Evolutionary conservation across 257 asterid species (phyloP).

Genomic region (Solanum ossicruentum): DNA sequence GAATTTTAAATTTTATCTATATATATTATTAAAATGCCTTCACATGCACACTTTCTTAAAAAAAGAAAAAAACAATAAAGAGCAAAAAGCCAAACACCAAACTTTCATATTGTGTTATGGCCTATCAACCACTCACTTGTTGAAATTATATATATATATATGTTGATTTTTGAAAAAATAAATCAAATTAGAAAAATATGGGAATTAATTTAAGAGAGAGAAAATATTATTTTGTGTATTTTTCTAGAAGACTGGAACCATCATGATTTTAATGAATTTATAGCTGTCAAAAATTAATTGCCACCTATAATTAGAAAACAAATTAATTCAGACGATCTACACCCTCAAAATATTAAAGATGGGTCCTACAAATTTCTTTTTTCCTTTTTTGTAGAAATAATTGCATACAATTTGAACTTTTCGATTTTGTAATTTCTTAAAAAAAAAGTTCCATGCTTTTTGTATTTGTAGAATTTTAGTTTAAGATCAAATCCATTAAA

Average conservation of each 20-base stretch:
- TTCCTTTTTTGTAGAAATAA: too few relatives aligned
- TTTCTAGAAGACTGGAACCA: background rate
- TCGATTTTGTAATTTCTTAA: too few relatives aligned
- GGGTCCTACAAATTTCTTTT: too few relatives aligned
- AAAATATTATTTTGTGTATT: background rate
- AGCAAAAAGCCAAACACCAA: background rate
- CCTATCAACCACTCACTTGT: background rate
- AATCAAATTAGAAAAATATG: background rate
- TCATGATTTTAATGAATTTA: background rate
- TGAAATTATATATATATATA: too few relatives aligned
- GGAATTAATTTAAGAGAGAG: background rate
- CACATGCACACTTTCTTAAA: background rate
- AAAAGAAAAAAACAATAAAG: background rate
- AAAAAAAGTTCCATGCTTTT: background rate
- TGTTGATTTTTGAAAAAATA: too few relatives aligned
- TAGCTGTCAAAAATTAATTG: background rate
- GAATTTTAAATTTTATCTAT: background rate
- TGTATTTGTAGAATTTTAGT: background rate
- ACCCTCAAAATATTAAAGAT: background rate
- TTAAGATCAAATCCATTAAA: background rate
- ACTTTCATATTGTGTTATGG: background rate
- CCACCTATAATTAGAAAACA: background rate
- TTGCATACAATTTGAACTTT: too few relatives aligned
- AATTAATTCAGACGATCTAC: background rate
- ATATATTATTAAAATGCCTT: background rate